Evolutionary conservation across 1,284 basidiomycete genomes (phyloP), one percentile per base, ranked within the genome.

Genomic region (Malassezia obtusa): DNA sequence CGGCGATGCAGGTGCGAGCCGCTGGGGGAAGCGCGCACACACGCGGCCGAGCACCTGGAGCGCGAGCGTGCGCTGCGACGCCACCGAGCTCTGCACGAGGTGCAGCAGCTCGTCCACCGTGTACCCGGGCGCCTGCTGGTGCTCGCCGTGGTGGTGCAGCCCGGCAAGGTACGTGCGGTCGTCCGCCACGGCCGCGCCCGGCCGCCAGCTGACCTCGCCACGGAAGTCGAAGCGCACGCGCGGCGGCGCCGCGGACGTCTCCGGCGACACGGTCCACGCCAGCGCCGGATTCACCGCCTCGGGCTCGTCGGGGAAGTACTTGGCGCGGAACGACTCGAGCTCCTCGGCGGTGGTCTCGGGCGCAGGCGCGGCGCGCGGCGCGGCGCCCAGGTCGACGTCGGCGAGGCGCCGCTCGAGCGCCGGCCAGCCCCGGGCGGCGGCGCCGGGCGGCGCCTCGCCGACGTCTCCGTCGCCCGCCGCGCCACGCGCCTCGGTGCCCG

Each of bases 71-170:
- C 89, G 79, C 70, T 95, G 90, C 10, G 85, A 84, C 8, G 84
- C 82, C 0, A 90, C 85, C 0, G 84, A 87, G 5, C 87, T 90
- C 47, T 86, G 79, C 1, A 83, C 82, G 3, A 92, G 79, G 41
- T 87, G 77, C 40, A 91, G 82, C n/a, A 94, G 79, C 59, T 94
- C 90, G 32, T 85, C 82, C 0, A 92, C 76, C 0, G 87, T 90
- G 73, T 94, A 95, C 0, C 90, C 91, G 0, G 90, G 89, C n/a
- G 75, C 61, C 37, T 84, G 83, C 52, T 88, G 85, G 0, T 87
- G 82, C 57, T 73, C 64, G 17, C 77, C 78, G 52, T 94, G 90
- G 71, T 94, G 90, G 73, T 95, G 90, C 21, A 94, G 77, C 1
- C 90, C 90, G 1, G 64, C 61, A 4, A 65, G 57, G 35, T 61